Conservation (phyloP, 805 yeast species). For the Cyberlindnera mycetangii region DNA sequence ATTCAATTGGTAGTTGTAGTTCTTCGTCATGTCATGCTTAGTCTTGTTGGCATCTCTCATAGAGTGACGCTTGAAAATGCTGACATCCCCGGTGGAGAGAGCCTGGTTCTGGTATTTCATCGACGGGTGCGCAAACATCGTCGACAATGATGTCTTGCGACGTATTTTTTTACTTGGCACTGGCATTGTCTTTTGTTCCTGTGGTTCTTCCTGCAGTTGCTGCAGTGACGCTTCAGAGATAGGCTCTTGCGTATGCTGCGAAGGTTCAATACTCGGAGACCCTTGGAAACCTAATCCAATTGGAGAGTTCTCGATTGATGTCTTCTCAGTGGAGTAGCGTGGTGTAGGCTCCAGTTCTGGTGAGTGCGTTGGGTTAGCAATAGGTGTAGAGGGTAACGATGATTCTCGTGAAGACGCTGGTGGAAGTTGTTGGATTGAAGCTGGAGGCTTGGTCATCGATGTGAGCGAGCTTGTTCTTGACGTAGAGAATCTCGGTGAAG, state of each 20-base stretch:
- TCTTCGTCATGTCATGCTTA: conserved; percentile 1
- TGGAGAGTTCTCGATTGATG: not conserved
- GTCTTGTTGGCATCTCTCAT: not conserved
- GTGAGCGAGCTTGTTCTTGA: conserved; percentile 18
- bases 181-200: not conserved
- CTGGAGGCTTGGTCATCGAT: conserved; percentile 10
- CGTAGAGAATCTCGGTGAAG: not conserved
- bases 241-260: not conserved
- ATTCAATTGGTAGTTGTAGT: conserved; percentile 11
- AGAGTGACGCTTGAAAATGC: conserved; percentile 4
- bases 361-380: conserved; percentile 6
- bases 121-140: conserved; percentile 6
- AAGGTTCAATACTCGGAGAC: not conserved
- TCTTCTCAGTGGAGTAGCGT: not conserved
- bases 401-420: not conserved
- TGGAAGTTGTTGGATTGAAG: not conserved
- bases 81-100: not conserved
- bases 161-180: conserved; percentile 2
- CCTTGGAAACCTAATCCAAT: not conserved
- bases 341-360: conserved; percentile 11
- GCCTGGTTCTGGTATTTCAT: conserved; percentile 5
- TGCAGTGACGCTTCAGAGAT: not conserved
- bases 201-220: too few species aligned
- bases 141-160: conserved; percentile 8
- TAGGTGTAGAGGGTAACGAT: conserved; percentile 1